Evolutionary conservation across 106 monocot genomes (phyloP).

Genomic region (Allium cepa): DNA sequence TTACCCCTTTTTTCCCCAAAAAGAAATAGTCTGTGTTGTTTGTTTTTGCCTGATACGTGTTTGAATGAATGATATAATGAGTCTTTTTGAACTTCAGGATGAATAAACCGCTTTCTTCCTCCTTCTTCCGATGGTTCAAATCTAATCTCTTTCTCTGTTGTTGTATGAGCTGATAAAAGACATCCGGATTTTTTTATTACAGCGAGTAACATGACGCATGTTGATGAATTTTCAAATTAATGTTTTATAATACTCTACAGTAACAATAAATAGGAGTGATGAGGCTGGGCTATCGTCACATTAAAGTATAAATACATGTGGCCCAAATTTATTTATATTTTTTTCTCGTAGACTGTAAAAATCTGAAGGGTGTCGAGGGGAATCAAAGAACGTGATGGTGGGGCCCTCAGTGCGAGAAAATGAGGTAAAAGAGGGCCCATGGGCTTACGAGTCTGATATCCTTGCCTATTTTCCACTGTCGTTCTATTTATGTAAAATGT

Average conservation of each 20-base stretch:
- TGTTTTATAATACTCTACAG: too few relatives aligned
- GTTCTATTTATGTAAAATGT: too few relatives aligned
- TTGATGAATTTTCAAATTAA: not conserved
- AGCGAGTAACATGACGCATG: not conserved
- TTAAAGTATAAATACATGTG: not conserved
- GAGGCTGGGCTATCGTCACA: not conserved
- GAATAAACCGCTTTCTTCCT: too few relatives aligned
- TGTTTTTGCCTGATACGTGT: not conserved
- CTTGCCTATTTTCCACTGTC: not conserved
- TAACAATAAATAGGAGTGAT: not conserved
- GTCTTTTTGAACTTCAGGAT: too few relatives aligned
- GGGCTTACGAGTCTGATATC: not conserved
- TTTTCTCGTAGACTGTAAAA: not conserved
- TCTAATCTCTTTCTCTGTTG: too few relatives aligned
- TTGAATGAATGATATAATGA: not conserved
- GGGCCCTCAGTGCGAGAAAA: not conserved
- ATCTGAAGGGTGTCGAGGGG: conserved; percentile 1
- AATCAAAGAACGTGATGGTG: conserved; percentile 14
- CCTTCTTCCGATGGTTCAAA: too few relatives aligned
- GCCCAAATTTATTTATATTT: not conserved
- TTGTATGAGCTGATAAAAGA: too few relatives aligned
- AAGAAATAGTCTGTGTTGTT: not conserved
- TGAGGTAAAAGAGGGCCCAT: conserved; percentile 1
- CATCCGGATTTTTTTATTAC: not conserved
- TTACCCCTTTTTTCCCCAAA: too few relatives aligned